Conservation (phyloP, 345 rosid species). For the Syzygium jambos region DNA sequence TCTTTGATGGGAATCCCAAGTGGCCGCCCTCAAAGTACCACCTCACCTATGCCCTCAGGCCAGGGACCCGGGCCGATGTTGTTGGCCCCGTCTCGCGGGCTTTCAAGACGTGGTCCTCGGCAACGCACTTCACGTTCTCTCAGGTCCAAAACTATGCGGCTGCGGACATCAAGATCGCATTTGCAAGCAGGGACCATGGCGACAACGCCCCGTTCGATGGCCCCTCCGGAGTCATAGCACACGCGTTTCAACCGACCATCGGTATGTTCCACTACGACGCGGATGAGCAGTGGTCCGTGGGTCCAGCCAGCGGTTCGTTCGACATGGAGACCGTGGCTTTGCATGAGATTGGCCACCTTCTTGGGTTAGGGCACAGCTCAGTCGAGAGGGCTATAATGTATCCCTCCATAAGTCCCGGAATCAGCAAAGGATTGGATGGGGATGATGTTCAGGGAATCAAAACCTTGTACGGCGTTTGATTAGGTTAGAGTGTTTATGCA, state of each 20-base stretch:
- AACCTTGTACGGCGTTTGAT: not conserved
- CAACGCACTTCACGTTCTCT: slow-evolving; percentile 9
- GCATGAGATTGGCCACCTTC: slow-evolving; percentile 44
- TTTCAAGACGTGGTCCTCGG: slow-evolving; percentile 14
- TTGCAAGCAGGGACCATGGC: slow-evolving; percentile 3
- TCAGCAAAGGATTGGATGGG: slow-evolving; percentile 7
- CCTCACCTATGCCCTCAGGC: slow-evolving; percentile 14
- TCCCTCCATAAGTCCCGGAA: not conserved
- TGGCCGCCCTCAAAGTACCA: slow-evolving; percentile 14
- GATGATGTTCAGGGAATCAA: slow-evolving; percentile 25
- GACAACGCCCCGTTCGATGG: slow-evolving; percentile 13
- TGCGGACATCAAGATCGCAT: slow-evolving; percentile 16
- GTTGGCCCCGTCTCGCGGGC: slow-evolving; percentile 5
- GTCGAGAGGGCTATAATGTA: slow-evolving; percentile 19
- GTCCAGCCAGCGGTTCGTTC: not conserved
- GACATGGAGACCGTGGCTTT: slow-evolving; percentile 18
- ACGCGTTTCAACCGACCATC: slow-evolving; percentile 12
- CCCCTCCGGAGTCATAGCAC: slow-evolving; percentile 11
- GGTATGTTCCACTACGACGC: slow-evolving; percentile 25
- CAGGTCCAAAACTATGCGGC: not conserved
- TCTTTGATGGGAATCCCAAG: slow-evolving; percentile 7
- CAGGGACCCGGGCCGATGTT: not conserved
- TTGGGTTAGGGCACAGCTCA: slow-evolving; percentile 28
- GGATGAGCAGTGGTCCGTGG: slow-evolving; percentile 14
- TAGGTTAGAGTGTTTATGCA: not conserved